phyloP scores from a whole-genome alignment of 768 basidiomycete species.

The Lactifluus subvellereus region DNA sequence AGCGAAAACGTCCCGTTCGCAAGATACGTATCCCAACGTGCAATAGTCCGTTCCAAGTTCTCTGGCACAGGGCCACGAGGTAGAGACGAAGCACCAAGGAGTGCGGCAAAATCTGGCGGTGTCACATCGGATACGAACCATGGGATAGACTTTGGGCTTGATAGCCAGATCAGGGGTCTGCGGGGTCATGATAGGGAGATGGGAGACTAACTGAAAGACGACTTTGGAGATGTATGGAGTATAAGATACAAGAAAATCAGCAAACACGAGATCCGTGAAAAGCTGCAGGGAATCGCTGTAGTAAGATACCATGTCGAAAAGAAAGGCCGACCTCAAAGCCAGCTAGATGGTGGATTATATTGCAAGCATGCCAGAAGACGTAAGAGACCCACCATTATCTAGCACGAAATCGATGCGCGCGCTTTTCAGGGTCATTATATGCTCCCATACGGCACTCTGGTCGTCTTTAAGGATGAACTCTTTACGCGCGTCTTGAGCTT shows the following conservation, averaged over 20 bases:
- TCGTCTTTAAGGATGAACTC: constrained; percentile 84
- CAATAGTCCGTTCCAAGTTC: constrained; percentile 54
- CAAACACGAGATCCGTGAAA: constrained; percentile 89
- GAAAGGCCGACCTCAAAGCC: constrained; percentile 71
- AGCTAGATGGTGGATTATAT: constrained; percentile 40
- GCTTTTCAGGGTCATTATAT: constrained; percentile 48
- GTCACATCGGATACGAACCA: constrained; percentile 98
- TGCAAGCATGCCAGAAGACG: neutral
- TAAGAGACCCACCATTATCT: constrained; percentile 64
- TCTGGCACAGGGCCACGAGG: constrained; percentile 29
- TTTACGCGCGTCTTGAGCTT: constrained; percentile 71
- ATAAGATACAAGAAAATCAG: constrained; percentile 86
- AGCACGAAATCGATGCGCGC: constrained; percentile 78
- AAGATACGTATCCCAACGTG: constrained; percentile 72
- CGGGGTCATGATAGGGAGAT: neutral
- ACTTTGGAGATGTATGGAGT: constrained; percentile 79
- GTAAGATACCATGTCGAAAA: neutral
- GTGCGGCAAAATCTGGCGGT: constrained; percentile 68
- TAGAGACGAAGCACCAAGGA: constrained; percentile 25
- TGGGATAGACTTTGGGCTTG: constrained; percentile 86
- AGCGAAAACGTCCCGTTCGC: constrained; percentile 63
- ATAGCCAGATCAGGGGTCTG: neutral
- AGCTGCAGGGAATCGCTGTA: constrained; percentile 42
- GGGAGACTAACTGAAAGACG: constrained; percentile 74
- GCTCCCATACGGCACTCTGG: constrained; percentile 65